phyloP scores from a whole-genome alignment of 768 basidiomycete genomes.

The Coprinopsis strossmayeri region DNA sequence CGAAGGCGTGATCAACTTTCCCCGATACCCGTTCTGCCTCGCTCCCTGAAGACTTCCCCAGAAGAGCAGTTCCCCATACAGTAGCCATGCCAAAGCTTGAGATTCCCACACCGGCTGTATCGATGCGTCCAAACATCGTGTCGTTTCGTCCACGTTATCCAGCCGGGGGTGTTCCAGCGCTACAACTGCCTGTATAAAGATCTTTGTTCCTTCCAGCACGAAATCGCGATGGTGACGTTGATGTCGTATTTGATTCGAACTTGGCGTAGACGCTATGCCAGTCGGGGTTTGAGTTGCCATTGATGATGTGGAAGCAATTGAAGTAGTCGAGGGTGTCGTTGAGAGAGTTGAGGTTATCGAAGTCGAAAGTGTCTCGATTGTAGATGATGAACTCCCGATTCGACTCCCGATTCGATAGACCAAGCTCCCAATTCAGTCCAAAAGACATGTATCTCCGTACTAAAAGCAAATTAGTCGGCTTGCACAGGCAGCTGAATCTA shows the following conservation, averaged over 20 bases:
- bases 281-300: too few relatives aligned
- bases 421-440: slow-evolving; percentile 41
- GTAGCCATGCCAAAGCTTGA: slow-evolving; percentile 1
- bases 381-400: too few relatives aligned
- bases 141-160: slow-evolving; percentile 4
- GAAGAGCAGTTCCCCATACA: slow-evolving; percentile 7
- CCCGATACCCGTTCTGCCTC: slow-evolving; percentile 33
- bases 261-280: not conserved
- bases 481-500: too few relatives aligned
- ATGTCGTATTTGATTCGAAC: not conserved
- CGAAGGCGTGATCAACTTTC: slow-evolving; percentile 57
- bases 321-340: too few relatives aligned
- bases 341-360: too few relatives aligned
- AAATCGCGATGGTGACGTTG: slow-evolving; percentile 11
- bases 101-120: slow-evolving; percentile 9
- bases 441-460: slow-evolving; percentile 34
- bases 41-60: not conserved
- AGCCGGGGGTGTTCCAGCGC: slow-evolving; percentile 29
- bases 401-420: slow-evolving; percentile 23
- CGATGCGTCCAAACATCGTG: slow-evolving; percentile 4
- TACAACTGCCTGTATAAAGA: slow-evolving; percentile 40
- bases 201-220: slow-evolving; percentile 30
- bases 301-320: too few relatives aligned
- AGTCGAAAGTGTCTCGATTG: too few relatives aligned
- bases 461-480: too few relatives aligned